Evolutionary conservation across 1,139 yeast genomes (phyloP).

Genomic region (Scheffersomyces illinoinensis): DNA sequence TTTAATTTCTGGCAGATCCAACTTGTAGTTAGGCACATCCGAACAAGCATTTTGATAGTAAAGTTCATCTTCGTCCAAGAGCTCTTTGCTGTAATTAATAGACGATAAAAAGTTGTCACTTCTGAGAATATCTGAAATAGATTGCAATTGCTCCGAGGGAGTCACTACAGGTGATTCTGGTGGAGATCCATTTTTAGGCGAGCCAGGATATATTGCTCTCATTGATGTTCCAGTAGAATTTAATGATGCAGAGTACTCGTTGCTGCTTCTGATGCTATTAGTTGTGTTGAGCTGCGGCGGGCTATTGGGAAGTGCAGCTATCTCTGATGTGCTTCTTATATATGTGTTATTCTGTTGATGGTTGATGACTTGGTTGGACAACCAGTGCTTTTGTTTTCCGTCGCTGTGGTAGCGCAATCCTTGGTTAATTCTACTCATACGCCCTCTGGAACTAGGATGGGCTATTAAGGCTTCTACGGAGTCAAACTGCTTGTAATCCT

Average conservation of each 20-base stretch:
- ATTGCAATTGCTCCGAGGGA: constrained; percentile 4
- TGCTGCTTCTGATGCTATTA: constrained; percentile 6
- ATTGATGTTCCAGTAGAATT: constrained; percentile 36
- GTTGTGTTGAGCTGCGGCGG: neutral
- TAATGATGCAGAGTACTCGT: constrained; percentile 31
- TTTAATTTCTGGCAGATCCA: constrained; percentile 39
- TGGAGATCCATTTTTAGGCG: constrained; percentile 23
- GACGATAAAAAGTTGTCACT: constrained; percentile 20
- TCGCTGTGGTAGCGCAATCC: constrained; percentile 82
- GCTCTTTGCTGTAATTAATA: constrained; percentile 34
- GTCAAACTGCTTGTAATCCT: constrained; percentile 79
- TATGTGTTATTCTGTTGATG: constrained; percentile 12
- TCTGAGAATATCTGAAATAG: constrained; percentile 30
- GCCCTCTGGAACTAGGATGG: constrained; percentile 65
- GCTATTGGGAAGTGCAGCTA: constrained; percentile 20
- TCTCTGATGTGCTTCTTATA: constrained; percentile 30
- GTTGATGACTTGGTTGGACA: constrained; percentile 38
- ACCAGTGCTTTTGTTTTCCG: constrained; percentile 85
- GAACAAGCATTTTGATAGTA: constrained; percentile 35
- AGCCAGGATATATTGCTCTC: constrained; percentile 35
- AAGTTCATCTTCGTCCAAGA: constrained; percentile 43
- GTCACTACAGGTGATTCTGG: constrained; percentile 17
- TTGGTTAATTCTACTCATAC: constrained; percentile 73
- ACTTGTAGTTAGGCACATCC: constrained; percentile 40
- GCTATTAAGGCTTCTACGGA: constrained; percentile 71